A percentile compares a stretch with the other conserved stretches of the same genome.
These are phyloP conservation scores for Alternaria postmessia DNA, from an alignment of 2,329 filamentous ascomycete genomes.

Conservation along the genomic window DNA sequence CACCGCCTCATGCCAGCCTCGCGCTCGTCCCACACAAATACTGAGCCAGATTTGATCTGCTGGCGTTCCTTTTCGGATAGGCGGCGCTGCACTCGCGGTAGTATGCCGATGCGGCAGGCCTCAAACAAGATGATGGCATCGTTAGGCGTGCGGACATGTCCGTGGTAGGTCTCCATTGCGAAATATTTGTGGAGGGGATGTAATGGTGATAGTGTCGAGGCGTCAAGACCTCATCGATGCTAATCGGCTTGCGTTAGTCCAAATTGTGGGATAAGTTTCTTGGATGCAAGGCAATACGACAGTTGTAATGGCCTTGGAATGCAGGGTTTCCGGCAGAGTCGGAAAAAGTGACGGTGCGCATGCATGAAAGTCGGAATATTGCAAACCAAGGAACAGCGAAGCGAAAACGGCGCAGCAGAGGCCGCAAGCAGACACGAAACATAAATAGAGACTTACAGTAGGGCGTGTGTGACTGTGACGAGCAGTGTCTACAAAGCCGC, in stretches of 20 bases:
- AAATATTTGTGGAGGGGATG: neutral
- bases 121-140: constrained; percentile 99
- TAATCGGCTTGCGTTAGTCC: constrained; percentile 22
- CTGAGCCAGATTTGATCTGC: constrained; percentile 93
- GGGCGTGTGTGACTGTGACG: constrained; percentile 18
- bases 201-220: constrained; percentile 1
- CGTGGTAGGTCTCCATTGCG: constrained; percentile 94
- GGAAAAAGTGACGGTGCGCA: constrained; percentile 5
- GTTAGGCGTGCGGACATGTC: constrained; percentile 90
- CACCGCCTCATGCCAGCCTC: constrained; percentile 98
- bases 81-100: constrained; percentile 90
- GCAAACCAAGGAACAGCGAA: neutral
- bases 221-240: constrained; percentile 19
- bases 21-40: constrained; percentile 99
- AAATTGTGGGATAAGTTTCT: neutral
- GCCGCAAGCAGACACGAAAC: constrained; percentile 5
- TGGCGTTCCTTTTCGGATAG: constrained; percentile 97
- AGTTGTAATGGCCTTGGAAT: neutral
- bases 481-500: constrained; percentile 6
- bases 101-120: constrained; percentile 85
- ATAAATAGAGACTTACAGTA: constrained; percentile 22
- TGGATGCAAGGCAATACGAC: neutral
- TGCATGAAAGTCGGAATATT: constrained; percentile 4
- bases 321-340: constrained; percentile 13
- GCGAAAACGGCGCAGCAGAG: neutral